Evolutionary conservation across 257 asterid genomes (phyloP).

Genomic region (Penstemon newberryi): DNA sequence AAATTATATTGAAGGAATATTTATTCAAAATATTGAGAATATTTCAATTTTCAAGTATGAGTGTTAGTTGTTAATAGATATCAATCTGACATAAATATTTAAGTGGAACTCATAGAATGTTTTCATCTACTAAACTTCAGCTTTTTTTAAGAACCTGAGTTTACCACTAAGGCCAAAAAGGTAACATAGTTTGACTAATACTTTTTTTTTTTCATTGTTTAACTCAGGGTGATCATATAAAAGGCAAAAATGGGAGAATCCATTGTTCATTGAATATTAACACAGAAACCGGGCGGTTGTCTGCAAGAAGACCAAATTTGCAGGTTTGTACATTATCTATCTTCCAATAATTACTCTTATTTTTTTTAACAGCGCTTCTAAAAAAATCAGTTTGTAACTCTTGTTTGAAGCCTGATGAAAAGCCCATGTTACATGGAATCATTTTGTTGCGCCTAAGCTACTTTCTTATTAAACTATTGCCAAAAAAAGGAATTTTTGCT

Average conservation of each 20-base stretch:
- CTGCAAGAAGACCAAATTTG: conserved; percentile 99
- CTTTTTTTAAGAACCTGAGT: conserved; percentile 7
- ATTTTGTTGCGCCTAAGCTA: background rate
- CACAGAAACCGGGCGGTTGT: conserved; percentile 96
- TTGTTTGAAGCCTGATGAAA: background rate
- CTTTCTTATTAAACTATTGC: conserved; percentile 2
- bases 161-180: conserved; percentile 5
- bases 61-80: background rate
- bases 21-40: too few species aligned
- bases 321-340: conserved; percentile 55
- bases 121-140: background rate
- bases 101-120: background rate
- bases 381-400: conserved; percentile 13
- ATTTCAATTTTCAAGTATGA: background rate
- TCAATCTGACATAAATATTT: background rate
- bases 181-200: conserved; percentile 3
- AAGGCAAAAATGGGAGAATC: conserved; percentile 84
- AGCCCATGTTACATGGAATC: background rate
- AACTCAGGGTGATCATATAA: conserved; percentile 68
- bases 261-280: conserved; percentile 96
- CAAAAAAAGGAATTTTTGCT: background rate
- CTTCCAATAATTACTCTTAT: background rate
- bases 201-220: conserved; percentile 19
- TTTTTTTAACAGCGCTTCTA: conserved; percentile 4
- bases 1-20: too few species aligned